Evolutionary conservation across 441 rosid species (phyloP), one percentile per base, ranked within the genome.

Genomic region (Sinapis alba): DNA sequence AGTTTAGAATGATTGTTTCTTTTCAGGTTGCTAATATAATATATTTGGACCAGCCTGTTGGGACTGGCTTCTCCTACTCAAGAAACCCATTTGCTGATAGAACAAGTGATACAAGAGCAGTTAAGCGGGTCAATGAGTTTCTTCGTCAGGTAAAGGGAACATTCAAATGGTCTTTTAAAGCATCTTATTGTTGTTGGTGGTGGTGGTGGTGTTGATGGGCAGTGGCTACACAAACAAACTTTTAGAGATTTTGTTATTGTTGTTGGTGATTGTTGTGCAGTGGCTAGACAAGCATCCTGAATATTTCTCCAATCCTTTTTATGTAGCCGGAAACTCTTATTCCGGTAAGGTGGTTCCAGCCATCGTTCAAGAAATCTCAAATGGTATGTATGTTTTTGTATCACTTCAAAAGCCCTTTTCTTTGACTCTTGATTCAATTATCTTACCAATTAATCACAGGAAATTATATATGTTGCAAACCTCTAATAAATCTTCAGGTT

Each of bases 61-160:
- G 87, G 7, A 77, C 91, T 51, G 96, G 94, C 36, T 92, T 87
- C 82, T 92, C 94, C 7, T 92, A 86, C 59, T 75, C 90, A 45
- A 78, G 36, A 81, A 81, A 76, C 28, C 43, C 50, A 11, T n/a
- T 26, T 38, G 85, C 86, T 47, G 69, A 79, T 58, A 70, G 7
- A 36, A 50, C 80, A 9, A 81, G 90, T 45, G 94, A 92, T 69
- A 67, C 68, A 57, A 51, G 27, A 43, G 77, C 73, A 72, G 78
- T 72, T 59, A 72, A 74, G 2, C 80, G 79, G 5, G 74, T 76
- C 36, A 26, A 81, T 13, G 72, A 87, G 69, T 90, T 90, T 80
- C 58, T 89, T 7, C 79, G 79, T 28, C 85, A 84, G 84, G 97
- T 92, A 78, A 51, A 60, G 19, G 53, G 5, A 50, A 54, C 41